Base-by-base conservation (phyloP, 768 basidiomycete genomes). In the Termitomyces sp. region DNA sequence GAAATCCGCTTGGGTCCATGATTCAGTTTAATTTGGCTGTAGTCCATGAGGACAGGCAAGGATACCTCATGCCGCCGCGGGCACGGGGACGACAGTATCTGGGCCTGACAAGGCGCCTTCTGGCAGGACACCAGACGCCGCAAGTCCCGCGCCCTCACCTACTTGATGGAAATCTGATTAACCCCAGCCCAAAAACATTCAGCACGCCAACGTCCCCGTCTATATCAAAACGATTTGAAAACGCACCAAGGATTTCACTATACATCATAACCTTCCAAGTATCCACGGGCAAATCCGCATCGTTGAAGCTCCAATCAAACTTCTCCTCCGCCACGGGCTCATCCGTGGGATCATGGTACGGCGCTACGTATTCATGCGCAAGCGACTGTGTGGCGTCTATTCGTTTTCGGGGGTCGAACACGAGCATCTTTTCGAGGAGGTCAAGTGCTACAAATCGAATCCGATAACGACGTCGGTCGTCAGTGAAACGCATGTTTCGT, bases 181-280 rank as follows among this genome's bases (percentile, higher is more conserved):
- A 7, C 2, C 25, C 25, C 7, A 40, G 17, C 6, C n/a, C 23
- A 50, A 27, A n/a, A 38, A 50, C 9, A 25, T 37, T 51, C 11
- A 40, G 50, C n/a, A 27, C 4, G 2, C 10, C 10, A 27, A 16
- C 11, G 3, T 17, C 25, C 25, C n/a, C 5, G 29, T 17, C 4
- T 8, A n/a, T 25, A 27, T 29, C 34, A 29, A 32, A 17, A 59
- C 34, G n/a, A 37, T n/a, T 9, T 23, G 56, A 48, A 27, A 49
- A 73, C 87, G 60, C 66, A 94, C 95, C 94, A 12, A 98, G 79
- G 62, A 98, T 98, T 74, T 99, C 96, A 65, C 88, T 90, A 78
- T 98, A 98, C 96, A 99, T 99, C 97, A 99, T 99, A 68, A 97
- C 96, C 75, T 98, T 98, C 97, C 97, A 99, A 1, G 93, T 96